Evolutionary conservation across 164 flowering plant genomes (phyloP).

Genomic region (Magnolia kwangsiensis): DNA sequence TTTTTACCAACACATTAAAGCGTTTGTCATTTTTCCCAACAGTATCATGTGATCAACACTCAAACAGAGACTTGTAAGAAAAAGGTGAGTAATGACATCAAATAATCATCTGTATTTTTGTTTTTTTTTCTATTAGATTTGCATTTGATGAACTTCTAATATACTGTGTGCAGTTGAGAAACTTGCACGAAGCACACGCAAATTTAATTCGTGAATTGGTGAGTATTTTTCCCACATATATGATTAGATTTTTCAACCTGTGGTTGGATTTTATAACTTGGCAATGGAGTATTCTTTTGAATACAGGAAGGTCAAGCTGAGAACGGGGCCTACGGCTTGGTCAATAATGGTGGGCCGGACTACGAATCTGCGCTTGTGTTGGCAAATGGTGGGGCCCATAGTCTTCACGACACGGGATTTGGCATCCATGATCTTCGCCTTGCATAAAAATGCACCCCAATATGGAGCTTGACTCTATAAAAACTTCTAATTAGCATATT

Average conservation of each 20-base stretch:
- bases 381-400: background rate
- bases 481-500: too few relatives aligned
- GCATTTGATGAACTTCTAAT: background rate
- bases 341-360: background rate
- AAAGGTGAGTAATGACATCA: background rate
- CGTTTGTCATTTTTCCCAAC: background rate
- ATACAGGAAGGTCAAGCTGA: background rate
- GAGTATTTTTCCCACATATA: background rate
- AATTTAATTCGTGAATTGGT: background rate
- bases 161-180: background rate
- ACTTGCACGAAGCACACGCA: background rate
- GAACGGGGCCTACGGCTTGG: background rate
- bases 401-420: background rate
- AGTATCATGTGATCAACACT: slow-evolving; percentile 1
- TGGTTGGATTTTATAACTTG: background rate
- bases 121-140: background rate
- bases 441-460: background rate
- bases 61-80: slow-evolving; percentile 1
- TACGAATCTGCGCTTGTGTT: background rate
- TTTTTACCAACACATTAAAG: background rate
- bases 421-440: background rate
- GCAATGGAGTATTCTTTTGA: background rate
- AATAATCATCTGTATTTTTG: background rate
- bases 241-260: background rate
- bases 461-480: too few relatives aligned